phyloP scores from a whole-genome alignment of 352 stramenopile genomes.

The Phytopythium sindhum region DNA sequence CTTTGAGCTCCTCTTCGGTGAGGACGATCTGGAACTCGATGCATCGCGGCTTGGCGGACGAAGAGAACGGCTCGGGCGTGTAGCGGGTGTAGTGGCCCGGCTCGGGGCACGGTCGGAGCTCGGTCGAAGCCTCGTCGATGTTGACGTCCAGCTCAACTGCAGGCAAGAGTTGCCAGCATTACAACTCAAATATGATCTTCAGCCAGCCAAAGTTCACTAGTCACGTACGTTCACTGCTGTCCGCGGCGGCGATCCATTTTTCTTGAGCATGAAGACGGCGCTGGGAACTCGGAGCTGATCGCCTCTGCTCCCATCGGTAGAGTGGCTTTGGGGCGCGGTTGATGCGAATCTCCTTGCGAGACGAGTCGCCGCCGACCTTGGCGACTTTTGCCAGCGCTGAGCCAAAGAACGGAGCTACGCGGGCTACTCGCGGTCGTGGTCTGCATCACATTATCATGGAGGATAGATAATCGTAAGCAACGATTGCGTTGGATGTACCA shows the following conservation, averaged over 20 bases:
- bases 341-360: constrained; percentile 33
- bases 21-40: constrained; percentile 65
- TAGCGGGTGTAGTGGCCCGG: constrained; percentile 50
- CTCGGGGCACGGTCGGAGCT: constrained; percentile 38
- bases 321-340: constrained; percentile 41
- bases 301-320: constrained; percentile 54
- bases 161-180: not conserved
- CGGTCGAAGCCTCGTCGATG: constrained; percentile 37
- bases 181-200: too few relatives aligned
- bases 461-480: not conserved
- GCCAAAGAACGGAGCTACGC: constrained; percentile 31
- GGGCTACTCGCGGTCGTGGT: constrained; percentile 17
- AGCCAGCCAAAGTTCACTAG: not conserved
- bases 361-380: constrained; percentile 13
- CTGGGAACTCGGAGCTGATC: constrained; percentile 7
- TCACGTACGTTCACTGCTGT: not conserved
- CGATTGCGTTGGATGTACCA: not conserved
- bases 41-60: not conserved
- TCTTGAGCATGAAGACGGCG: not conserved
- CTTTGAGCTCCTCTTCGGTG: constrained; percentile 52
- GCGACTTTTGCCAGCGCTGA: constrained; percentile 18
- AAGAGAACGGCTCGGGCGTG: constrained; percentile 21
- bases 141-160: constrained; percentile 31
- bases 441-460: not conserved
- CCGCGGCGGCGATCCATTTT: not conserved